Evolutionary conservation across 1,284 basidiomycete species (phyloP).

Genomic region (Cystobasidium pallidum): DNA sequence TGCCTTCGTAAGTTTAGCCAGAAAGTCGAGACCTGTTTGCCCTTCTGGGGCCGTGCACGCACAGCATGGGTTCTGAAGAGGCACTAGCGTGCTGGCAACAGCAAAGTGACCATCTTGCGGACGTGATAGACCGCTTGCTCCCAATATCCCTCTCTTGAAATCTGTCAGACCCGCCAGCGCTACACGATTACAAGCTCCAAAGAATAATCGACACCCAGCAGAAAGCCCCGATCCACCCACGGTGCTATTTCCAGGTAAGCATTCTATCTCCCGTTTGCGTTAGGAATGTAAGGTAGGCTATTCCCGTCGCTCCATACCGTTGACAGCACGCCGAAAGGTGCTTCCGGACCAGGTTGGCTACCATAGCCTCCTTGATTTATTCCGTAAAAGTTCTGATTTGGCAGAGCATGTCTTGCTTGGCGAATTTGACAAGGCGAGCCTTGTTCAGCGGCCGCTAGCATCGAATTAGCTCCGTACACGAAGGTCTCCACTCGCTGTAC

Average conservation of each 20-base stretch:
- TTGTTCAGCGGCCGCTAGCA: conserved; percentile 11
- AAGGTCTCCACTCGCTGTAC: conserved; percentile 15
- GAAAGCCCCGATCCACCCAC: conserved; percentile 12
- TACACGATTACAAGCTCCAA: conserved; percentile 16
- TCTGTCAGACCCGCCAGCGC: conserved; percentile 12
- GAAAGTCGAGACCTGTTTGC: conserved; percentile 5
- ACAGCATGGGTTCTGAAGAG: conserved; percentile 12
- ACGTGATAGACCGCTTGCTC: conserved; percentile 13
- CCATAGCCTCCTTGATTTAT: conserved; percentile 10
- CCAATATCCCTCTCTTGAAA: conserved; percentile 9
- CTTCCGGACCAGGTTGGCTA: conserved; percentile 12
- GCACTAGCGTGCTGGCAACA: conserved; percentile 13
- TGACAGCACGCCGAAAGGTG: conserved; percentile 6
- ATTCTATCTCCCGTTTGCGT: conserved; percentile 11
- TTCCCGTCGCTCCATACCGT: conserved; percentile 9
- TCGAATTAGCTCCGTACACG: conserved; percentile 6
- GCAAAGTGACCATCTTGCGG: conserved; percentile 9
- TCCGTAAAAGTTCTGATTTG: conserved; percentile 10
- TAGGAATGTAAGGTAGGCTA: conserved; percentile 13
- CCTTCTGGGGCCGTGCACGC: conserved; percentile 13
- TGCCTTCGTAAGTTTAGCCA: conserved; percentile 15
- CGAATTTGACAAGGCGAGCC: conserved; percentile 10
- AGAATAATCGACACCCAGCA: conserved; percentile 10
- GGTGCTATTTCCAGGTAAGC: conserved; percentile 13
- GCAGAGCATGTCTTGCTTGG: conserved; percentile 12